phyloP scores from a whole-genome alignment of 225 moss, liverwort and hornwort genomes.

The Takakia lepidozioides region DNA sequence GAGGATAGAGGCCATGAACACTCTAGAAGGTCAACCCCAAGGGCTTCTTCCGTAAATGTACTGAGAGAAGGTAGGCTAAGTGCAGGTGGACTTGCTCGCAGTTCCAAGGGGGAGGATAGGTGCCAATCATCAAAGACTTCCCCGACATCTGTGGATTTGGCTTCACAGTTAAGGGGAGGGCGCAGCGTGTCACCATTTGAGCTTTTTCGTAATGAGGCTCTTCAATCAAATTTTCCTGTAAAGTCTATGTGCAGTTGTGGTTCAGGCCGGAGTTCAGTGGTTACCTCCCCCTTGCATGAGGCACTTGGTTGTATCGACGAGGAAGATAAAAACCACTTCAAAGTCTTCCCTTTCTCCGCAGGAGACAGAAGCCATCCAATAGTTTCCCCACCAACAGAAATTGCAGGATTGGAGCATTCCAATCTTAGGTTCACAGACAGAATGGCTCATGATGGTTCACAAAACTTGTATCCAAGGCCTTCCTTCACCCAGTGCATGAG shows the following conservation, averaged over 20 bases:
- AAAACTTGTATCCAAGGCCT: too few species aligned
- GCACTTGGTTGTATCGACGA: constrained; percentile 19
- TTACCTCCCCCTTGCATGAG: constrained; percentile 12
- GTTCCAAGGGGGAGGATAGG: constrained; percentile 8
- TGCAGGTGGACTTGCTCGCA: not conserved
- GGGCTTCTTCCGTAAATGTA: constrained; percentile 36
- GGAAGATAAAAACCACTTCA: constrained; percentile 19
- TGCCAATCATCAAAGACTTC: constrained; percentile 21
- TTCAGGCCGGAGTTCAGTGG: not conserved
- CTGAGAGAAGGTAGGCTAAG: constrained; percentile 5
- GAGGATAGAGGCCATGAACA: constrained; percentile 12
- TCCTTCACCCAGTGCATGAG: too few species aligned
- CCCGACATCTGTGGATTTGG: constrained; percentile 11
- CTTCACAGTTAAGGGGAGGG: constrained; percentile 5
- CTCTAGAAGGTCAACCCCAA: constrained; percentile 16
- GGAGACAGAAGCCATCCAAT: constrained; percentile 5
- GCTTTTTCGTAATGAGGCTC: constrained; percentile 32
- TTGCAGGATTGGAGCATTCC: constrained; percentile 7
- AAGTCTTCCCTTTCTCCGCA: constrained; percentile 15
- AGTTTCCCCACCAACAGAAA: constrained; percentile 6
- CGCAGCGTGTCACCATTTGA: constrained; percentile 23
- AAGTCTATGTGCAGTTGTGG: constrained; percentile 9
- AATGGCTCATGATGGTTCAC: too few species aligned
- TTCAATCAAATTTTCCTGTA: constrained; percentile 10
- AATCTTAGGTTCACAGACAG: too few species aligned